Percentiles rank a stretch among this genome's conserved stretches.
Evolutionary conservation across 1,284 basidiomycete species (phyloP).

Genomic region (Tausonia pullulans): DNA sequence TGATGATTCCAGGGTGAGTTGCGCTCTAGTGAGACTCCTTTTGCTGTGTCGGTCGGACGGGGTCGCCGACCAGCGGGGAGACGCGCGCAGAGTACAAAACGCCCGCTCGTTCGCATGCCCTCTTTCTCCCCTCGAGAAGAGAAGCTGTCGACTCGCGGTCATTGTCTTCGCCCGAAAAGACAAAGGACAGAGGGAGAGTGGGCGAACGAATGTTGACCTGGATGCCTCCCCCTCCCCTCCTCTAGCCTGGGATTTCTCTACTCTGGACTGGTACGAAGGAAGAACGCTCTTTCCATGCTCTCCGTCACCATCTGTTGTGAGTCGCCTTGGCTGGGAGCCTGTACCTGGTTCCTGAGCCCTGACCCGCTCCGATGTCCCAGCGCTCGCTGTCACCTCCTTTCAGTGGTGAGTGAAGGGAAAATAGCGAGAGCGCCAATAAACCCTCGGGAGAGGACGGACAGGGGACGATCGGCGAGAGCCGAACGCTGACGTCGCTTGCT

Average conservation of each 20-base stretch:
- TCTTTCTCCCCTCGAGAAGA: too few species aligned
- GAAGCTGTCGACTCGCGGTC: too few species aligned
- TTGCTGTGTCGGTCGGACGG: slow-evolving; percentile 7
- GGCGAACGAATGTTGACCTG: too few species aligned
- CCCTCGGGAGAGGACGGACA: too few species aligned
- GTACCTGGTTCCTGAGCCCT: slow-evolving; percentile 45
- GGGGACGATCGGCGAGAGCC: too few species aligned
- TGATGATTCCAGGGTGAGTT: background rate
- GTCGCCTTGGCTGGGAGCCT: slow-evolving; percentile 40
- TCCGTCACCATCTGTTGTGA: slow-evolving; percentile 36
- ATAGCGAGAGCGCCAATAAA: too few species aligned
- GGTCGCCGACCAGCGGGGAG: too few species aligned
- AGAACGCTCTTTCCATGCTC: slow-evolving; percentile 42
- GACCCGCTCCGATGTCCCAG: slow-evolving; percentile 60
- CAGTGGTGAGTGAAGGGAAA: slow-evolving; percentile 50
- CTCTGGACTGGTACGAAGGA: slow-evolving; percentile 67
- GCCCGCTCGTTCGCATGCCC: too few species aligned
- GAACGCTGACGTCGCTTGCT: too few species aligned
- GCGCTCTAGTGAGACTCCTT: background rate
- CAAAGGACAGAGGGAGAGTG: too few species aligned
- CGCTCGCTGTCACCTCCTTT: slow-evolving; percentile 60
- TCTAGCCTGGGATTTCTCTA: slow-evolving; percentile 64
- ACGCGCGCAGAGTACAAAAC: too few species aligned
- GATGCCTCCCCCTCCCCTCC: background rate
- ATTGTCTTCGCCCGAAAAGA: too few species aligned